A percentile compares a stretch with the other conserved stretches of the same genome.
phyloP scores from a whole-genome alignment of 192 early-diverging fungal species.

The Paraglomus brasilianum region DNA sequence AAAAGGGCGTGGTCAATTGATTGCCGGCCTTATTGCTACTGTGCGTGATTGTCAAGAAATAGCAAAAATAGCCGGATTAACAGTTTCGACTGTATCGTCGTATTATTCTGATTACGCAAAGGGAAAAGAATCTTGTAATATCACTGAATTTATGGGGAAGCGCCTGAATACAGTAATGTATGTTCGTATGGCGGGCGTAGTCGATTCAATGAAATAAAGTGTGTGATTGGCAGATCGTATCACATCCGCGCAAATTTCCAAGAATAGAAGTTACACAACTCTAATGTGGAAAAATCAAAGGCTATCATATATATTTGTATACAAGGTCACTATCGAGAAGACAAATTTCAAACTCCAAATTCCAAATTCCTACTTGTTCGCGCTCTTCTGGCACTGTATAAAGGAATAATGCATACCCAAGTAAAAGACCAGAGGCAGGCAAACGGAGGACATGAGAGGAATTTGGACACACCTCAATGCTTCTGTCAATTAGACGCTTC shows the following conservation, averaged over 20 bases:
- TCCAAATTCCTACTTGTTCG: too few relatives aligned
- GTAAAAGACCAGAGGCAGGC: too few relatives aligned
- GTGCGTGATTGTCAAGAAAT: slow-evolving; percentile 19
- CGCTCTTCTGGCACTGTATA: too few relatives aligned
- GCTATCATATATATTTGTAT: too few relatives aligned
- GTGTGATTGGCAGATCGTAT: too few relatives aligned
- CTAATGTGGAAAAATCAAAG: too few relatives aligned
- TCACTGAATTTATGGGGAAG: slow-evolving; percentile 22
- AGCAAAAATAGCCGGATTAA: neutral
- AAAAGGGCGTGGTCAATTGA: slow-evolving; percentile 20
- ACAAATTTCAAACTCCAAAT: too few relatives aligned
- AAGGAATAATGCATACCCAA: too few relatives aligned
- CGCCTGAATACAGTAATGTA: slow-evolving; percentile 10
- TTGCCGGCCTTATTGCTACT: slow-evolving; percentile 17
- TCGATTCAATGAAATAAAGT: neutral
- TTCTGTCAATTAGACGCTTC: slow-evolving; percentile 32
- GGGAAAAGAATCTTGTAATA: slow-evolving; percentile 8
- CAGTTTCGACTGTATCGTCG: neutral
- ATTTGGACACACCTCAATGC: slow-evolving; percentile 10
- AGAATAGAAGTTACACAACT: too few relatives aligned
- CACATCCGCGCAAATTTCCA: too few relatives aligned
- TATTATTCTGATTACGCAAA: neutral
- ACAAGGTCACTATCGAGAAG: too few relatives aligned
- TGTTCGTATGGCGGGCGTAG: slow-evolving; percentile 21
- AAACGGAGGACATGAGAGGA: too few relatives aligned